Base-by-base conservation (phyloP, 139 green algal species). In the Micractinium conductrix region DNA sequence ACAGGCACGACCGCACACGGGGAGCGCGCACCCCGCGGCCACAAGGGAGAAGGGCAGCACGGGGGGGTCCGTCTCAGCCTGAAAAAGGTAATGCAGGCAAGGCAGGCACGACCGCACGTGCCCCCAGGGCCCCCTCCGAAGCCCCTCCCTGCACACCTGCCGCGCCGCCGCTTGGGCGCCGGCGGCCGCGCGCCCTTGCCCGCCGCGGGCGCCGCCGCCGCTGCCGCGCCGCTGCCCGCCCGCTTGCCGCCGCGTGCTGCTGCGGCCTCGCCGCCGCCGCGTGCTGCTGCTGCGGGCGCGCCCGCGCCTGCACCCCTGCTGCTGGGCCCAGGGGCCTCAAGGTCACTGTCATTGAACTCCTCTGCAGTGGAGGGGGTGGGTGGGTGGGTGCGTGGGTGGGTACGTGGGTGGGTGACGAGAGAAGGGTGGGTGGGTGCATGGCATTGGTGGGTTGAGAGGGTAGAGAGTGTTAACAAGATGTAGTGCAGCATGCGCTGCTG, bases 131-230 rank as follows among this genome's bases (percentile, higher is more conserved):
- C n/a, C n/a, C n/a, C n/a, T n/a, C n/a, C n/a, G n/a, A n/a, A n/a
- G n/a, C n/a, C n/a, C n/a, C n/a, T n/a, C n/a, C n/a, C n/a, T n/a
- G 1, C 42, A 12, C 70, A 78, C 70, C 70, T 40, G 22, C 85
- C 71, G 9, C 85, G 78, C 45, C 78, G 22, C 73, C 80, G 60
- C 62, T 79, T 74, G 37, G n/a, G 42, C 40, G 63, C 62, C 79
- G 55, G 40, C 84, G 76, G n/a, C n/a, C n/a, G 78, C 78, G 45
- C 67, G 44, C 35, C 60, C 84, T 86, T 81, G 43, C 38, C 72
- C 3, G n/a, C 65, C 8, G 67, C 38, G 14, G 80, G 78, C 33
- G 67, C 68, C 35, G 75, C 38, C 9, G 84, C 53, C 14, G 76
- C 71, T 43, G 63, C 78, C 45, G 45, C 69, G 55, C n/a, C 42